phyloP scores from a whole-genome alignment of 2,329 filamentous ascomycete genomes.

The Fusarium paranaense region DNA sequence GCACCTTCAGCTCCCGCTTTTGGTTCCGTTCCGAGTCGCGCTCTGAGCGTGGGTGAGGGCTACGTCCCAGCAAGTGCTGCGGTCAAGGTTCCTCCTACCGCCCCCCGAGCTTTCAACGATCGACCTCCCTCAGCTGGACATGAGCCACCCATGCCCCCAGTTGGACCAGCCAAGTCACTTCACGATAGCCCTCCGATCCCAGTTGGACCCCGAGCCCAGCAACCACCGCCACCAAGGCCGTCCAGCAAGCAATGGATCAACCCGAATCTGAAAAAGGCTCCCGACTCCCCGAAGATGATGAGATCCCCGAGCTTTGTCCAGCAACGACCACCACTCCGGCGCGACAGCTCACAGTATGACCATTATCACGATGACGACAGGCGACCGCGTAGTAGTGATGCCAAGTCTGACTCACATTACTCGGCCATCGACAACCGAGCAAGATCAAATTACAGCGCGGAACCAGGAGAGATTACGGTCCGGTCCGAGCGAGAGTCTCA shows the following conservation, averaged over 20 bases:
- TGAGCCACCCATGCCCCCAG: constrained; percentile 51
- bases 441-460: constrained; percentile 56
- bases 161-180: constrained; percentile 56
- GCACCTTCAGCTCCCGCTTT: constrained; percentile 70
- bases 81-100: constrained; percentile 65
- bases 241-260: constrained; percentile 73
- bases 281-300: constrained; percentile 64
- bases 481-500: constrained; percentile 55
- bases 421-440: constrained; percentile 50
- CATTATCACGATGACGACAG: constrained; percentile 55
- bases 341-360: constrained; percentile 51
- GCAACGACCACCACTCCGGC: constrained; percentile 53
- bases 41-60: constrained; percentile 48
- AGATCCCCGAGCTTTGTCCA: constrained; percentile 63
- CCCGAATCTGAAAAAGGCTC: constrained; percentile 62
- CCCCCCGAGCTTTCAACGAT: constrained; percentile 64
- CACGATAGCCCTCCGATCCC: constrained; percentile 63
- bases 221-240: constrained; percentile 56
- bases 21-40: constrained; percentile 65
- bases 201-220: constrained; percentile 65
- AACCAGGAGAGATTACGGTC: constrained; percentile 60
- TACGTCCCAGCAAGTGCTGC: constrained; percentile 47
- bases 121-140: constrained; percentile 58
- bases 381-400: constrained; percentile 66
- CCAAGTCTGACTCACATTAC: constrained; percentile 57